A percentile compares a stretch with the other conserved stretches of the same genome.
Conservation (phyloP, 2,329 filamentous ascomycete species). For the Ceratocystiopsis minuta region DNA sequence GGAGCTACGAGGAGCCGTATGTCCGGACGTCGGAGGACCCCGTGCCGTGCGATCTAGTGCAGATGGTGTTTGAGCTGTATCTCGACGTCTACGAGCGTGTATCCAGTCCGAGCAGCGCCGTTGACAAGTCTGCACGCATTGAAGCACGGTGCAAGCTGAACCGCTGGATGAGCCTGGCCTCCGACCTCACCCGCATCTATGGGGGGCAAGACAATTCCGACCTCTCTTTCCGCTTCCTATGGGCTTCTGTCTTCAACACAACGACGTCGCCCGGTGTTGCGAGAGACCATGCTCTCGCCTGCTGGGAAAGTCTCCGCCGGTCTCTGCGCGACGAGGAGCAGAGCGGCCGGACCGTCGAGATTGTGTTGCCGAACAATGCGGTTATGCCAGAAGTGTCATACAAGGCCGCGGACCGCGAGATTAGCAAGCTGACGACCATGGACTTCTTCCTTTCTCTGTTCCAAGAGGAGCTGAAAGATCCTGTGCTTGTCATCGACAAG, state of each 20-base stretch:
- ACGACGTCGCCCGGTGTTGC: conserved; percentile 33
- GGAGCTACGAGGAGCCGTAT: conserved; percentile 11
- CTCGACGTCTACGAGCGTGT: conserved; percentile 42
- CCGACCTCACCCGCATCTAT: conserved; percentile 23
- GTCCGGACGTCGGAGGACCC: neutral
- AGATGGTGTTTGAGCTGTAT: conserved; percentile 44
- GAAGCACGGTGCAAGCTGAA: conserved; percentile 31
- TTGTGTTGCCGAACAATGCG: conserved; percentile 63
- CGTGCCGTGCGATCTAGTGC: conserved; percentile 26
- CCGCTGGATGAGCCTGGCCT: conserved; percentile 33
- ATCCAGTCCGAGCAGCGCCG: conserved; percentile 36
- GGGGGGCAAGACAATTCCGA: conserved; percentile 17
- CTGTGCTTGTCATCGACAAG: conserved; percentile 72
- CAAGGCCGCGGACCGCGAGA: conserved; percentile 71
- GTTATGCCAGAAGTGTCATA: conserved; percentile 76
- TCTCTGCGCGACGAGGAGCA: conserved; percentile 21
- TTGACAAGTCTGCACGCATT: conserved; percentile 28
- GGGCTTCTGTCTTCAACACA: conserved; percentile 36
- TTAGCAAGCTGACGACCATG: conserved; percentile 84
- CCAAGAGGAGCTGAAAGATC: conserved; percentile 62
- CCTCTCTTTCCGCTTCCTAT: conserved; percentile 35
- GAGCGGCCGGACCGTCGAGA: conserved; percentile 21
- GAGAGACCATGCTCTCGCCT: conserved; percentile 36
- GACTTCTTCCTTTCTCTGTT: conserved; percentile 91
- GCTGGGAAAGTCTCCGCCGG: conserved; percentile 40